Base-by-base conservation (phyloP, 2,329 filamentous ascomycete genomes). In the Penicillium corylophilum region DNA sequence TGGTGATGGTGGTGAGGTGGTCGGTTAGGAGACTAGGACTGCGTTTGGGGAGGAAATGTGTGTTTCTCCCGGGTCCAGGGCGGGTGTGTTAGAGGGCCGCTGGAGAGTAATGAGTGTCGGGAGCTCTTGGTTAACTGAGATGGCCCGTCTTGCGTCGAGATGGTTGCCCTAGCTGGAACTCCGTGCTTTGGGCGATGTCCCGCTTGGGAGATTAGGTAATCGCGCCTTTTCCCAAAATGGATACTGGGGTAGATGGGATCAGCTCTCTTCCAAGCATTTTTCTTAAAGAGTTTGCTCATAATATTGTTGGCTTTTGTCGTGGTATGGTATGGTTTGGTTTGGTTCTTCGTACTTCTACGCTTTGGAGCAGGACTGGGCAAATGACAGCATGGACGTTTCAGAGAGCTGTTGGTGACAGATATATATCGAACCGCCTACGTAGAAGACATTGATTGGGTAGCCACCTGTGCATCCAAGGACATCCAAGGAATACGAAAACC, bases 1-100 rank as follows among this genome's bases (percentile, higher is more conserved):
- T 93, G 36, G 44, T 49, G 50, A 24, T 26, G 22, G 36, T 23
- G 36, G 20, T 41, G 39, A 23, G n/a, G 23, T 41, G 22, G 39
- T 24, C 20, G 38, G 7, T 24, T 41, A 12, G 39, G 8, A 13
- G 13, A 3, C 13, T 18, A 5, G 18, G 16, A 3, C 13, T 38
- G 35, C 13, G 35, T 12, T 13, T 12, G 5, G 18, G 18, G 10
- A 20, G 10, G 35, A 2, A 2, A 6, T 2, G 4, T 38, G 18
- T 20, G 9, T 20, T 9, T 38, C 35, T 20, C 18, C 4, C 16
- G 35, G 12, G 18, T 38, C 9, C 5, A 38, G 9, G 9, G 16
- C 10, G 12, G 35, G 3, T 18, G 16, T 16, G 8, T 9, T 9
- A 36, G 16, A 9, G 3, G 3, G 3, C 16, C 18, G 16, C 16